These are phyloP conservation scores for Physocladia obscura DNA, from an alignment of 192 early-diverging fungal genomes.

Conservation along the genomic window DNA sequence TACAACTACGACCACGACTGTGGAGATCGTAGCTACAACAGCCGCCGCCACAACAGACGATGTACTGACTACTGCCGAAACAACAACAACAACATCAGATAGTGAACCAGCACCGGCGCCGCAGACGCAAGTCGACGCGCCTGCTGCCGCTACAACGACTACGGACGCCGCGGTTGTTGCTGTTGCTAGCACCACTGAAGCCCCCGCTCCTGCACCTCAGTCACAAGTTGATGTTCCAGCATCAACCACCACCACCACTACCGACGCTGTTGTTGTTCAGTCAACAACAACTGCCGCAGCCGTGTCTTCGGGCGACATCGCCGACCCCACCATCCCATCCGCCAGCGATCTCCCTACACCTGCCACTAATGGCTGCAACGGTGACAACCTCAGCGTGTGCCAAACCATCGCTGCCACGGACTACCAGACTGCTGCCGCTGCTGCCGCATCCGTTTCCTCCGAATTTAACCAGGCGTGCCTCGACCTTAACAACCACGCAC, in stretches of 20 bases:
- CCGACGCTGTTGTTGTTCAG: background rate
- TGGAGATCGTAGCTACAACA: background rate
- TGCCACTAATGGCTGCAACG: conserved; percentile 1
- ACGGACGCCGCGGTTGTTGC: background rate
- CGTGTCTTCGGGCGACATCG: background rate
- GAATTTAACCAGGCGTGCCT: background rate
- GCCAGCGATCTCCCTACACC: background rate
- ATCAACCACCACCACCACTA: background rate
- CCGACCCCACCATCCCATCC: background rate
- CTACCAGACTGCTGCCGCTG: background rate
- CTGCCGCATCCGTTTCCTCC: background rate
- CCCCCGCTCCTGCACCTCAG: conserved; percentile 13
- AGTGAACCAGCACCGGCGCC: too few species aligned
- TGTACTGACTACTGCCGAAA: too few species aligned
- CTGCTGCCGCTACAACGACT: background rate
- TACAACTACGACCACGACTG: background rate
- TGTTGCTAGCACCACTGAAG: background rate
- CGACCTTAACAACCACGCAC: conserved; percentile 1
- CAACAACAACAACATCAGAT: too few species aligned
- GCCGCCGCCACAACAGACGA: too few species aligned
- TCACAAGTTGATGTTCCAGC: background rate
- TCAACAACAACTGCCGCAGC: background rate
- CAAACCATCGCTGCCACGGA: background rate
- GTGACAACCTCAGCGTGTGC: background rate
- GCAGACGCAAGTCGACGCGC: background rate